Percentiles rank a stretch among this genome's conserved stretches.
These are phyloP conservation scores for Fusarium euwallaceae DNA, from an alignment of 2,329 filamentous ascomycete genomes.

Conservation along the genomic window DNA sequence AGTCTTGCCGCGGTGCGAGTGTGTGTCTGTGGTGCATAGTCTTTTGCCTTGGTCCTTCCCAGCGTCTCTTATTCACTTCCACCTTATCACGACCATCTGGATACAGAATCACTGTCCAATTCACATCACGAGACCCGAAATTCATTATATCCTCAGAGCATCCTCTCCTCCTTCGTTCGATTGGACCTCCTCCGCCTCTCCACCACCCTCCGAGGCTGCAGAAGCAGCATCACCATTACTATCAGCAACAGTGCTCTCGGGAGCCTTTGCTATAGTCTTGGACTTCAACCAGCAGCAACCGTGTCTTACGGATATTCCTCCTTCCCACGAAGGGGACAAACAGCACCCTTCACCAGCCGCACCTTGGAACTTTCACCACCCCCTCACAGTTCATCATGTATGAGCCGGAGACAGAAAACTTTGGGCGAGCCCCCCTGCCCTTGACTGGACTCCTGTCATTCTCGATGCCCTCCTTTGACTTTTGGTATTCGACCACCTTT, in stretches of 20 bases:
- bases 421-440: conserved; percentile 26
- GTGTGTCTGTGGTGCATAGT: conserved; percentile 45
- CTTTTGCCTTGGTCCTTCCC: conserved; percentile 43
- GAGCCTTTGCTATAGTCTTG: conserved; percentile 19
- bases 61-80: conserved; percentile 46
- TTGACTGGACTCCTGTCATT: conserved; percentile 36
- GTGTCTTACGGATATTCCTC: conserved; percentile 27
- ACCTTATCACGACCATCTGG: conserved; percentile 31
- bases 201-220: conserved; percentile 4
- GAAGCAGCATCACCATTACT: conserved; percentile 7
- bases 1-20: conserved; percentile 39
- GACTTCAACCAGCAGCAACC: conserved; percentile 18
- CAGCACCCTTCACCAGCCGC: conserved; percentile 33
- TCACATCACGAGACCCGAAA: conserved; percentile 32
- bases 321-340: conserved; percentile 28
- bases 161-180: conserved; percentile 30
- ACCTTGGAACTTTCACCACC: conserved; percentile 31
- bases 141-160: conserved; percentile 28
- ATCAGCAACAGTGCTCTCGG: conserved; percentile 3
- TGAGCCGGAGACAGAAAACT: conserved; percentile 29
- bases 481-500: conserved; percentile 60
- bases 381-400: conserved; percentile 38
- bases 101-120: conserved; percentile 42
- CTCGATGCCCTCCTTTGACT: conserved; percentile 46
- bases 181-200: conserved; percentile 15